Percentiles rank a stretch among this genome's conserved stretches.
phyloP scores from a whole-genome alignment of 1,284 basidiomycete genomes.

The Meira nashicola region DNA sequence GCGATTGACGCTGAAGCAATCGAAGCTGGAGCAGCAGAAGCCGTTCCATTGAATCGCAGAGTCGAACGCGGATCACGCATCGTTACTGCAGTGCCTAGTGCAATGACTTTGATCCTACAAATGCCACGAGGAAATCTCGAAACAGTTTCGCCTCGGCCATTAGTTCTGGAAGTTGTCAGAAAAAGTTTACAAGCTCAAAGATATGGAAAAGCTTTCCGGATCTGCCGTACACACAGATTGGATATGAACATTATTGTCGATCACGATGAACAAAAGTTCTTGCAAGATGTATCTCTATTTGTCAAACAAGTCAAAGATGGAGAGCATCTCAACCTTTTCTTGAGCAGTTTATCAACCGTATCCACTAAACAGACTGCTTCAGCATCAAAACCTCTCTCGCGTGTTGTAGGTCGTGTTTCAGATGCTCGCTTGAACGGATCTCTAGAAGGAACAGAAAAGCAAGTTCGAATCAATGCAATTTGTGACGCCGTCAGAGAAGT shows the following conservation, averaged over 20 bases:
- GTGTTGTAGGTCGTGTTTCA: conserved; percentile 5
- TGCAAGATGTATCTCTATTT: conserved; percentile 59
- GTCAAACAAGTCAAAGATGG: conserved; percentile 80
- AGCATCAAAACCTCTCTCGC: conserved; percentile 39
- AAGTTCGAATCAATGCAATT: conserved; percentile 60
- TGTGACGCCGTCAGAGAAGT: conserved; percentile 74
- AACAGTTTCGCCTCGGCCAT: conserved; percentile 83
- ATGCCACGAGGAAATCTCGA: conserved; percentile 98
- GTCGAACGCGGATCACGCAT: conserved; percentile 49
- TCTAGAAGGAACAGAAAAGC: conserved; percentile 56
- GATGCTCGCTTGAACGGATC: not conserved
- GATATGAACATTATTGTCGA: conserved; percentile 85
- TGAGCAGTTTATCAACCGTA: conserved; percentile 64
- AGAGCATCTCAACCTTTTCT: conserved; percentile 88
- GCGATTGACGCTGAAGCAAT: not conserved
- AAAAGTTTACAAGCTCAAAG: conserved; percentile 43
- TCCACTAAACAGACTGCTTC: conserved; percentile 48
- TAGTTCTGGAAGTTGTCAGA: conserved; percentile 67
- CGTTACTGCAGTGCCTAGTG: conserved; percentile 47
- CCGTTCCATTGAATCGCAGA: conserved; percentile 27
- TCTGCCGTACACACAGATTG: conserved; percentile 87
- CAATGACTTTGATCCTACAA: conserved; percentile 77
- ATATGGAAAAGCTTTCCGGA: conserved; percentile 79
- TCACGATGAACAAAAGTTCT: conserved; percentile 67
- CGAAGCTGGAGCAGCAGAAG: not conserved